Conservation (phyloP, 495 filamentous ascomycete species). For the Aspergillus haitiensis region DNA sequence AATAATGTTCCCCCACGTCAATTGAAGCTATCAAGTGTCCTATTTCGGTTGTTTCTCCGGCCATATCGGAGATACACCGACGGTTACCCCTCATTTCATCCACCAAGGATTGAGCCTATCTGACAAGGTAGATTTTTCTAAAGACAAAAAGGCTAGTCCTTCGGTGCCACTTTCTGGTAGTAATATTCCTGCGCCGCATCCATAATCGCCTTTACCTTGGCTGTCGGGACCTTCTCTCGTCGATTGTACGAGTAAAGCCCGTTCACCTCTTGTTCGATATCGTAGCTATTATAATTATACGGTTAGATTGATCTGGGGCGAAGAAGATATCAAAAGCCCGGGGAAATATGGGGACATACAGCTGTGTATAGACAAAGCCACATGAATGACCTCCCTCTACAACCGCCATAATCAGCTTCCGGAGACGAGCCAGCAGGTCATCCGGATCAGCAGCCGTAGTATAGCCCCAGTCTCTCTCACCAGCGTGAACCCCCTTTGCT, state of each 20-base stretch:
- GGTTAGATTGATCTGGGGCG: background rate
- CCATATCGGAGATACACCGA: too few species aligned
- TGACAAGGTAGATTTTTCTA: too few species aligned
- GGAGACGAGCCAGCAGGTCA: conserved; percentile 34
- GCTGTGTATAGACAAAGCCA: conserved; percentile 42
- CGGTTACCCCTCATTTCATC: too few species aligned
- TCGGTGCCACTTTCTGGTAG: conserved; percentile 25
- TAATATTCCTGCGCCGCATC: conserved; percentile 37
- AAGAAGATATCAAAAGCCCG: background rate
- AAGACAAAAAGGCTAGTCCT: too few species aligned
- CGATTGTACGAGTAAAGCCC: conserved; percentile 41
- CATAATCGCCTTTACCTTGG: conserved; percentile 38
- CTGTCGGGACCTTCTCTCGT: conserved; percentile 36
- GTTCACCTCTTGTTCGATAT: conserved; percentile 46
- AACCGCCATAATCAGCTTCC: conserved; percentile 39
- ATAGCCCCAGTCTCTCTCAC: conserved; percentile 42
- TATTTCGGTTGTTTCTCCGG: background rate
- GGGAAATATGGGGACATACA: conserved; percentile 29
- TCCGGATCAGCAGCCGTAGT: conserved; percentile 39
- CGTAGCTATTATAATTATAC: conserved; percentile 23
- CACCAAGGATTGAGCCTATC: too few species aligned
- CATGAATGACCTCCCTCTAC: conserved; percentile 38
- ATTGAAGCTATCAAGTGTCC: background rate
- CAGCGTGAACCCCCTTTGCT: conserved; percentile 28
- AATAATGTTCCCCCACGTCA: too few species aligned